A percentile compares a stretch with the other conserved stretches of the same genome.
These are phyloP conservation scores for Penicillium sclerotiorum DNA, from an alignment of 2,329 filamentous ascomycete species.

Conservation along the genomic window DNA sequence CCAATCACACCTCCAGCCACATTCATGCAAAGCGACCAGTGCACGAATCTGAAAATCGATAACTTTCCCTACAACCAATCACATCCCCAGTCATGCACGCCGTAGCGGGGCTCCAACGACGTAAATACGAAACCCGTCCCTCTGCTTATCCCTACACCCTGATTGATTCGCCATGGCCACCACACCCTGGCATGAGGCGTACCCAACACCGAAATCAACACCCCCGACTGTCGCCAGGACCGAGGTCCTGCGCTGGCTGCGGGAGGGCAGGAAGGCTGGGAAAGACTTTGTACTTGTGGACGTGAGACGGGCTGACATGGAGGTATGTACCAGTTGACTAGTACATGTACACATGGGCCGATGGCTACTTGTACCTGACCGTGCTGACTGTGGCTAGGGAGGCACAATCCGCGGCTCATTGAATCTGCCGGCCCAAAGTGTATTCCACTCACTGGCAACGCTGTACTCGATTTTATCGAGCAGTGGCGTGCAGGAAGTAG, in stretches of 20 bases:
- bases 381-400: constrained; percentile 43
- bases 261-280: constrained; percentile 29
- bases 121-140: no score
- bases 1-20: no score
- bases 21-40: no score
- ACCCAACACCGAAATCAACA: constrained; percentile 38
- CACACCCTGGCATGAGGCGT: constrained; percentile 42
- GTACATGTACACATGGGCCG: not conserved
- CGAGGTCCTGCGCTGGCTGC: constrained; percentile 43
- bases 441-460: constrained; percentile 41
- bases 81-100: no score
- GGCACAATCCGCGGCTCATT: constrained; percentile 63
- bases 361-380: not conserved
- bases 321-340: constrained; percentile 35
- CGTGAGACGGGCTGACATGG: constrained; percentile 49
- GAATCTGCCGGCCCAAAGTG: constrained; percentile 46
- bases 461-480: constrained; percentile 36
- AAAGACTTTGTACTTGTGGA: constrained; percentile 50
- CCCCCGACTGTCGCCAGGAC: constrained; percentile 33
- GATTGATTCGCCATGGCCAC: constrained; percentile 2
- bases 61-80: no score
- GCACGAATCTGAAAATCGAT: no score
- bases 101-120: no score
- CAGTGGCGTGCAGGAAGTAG: constrained; percentile 35
- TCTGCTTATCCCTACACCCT: not conserved